Base-by-base conservation (phyloP, 2,329 filamentous ascomycete genomes). In the Dactylellina drechsleri region DNA sequence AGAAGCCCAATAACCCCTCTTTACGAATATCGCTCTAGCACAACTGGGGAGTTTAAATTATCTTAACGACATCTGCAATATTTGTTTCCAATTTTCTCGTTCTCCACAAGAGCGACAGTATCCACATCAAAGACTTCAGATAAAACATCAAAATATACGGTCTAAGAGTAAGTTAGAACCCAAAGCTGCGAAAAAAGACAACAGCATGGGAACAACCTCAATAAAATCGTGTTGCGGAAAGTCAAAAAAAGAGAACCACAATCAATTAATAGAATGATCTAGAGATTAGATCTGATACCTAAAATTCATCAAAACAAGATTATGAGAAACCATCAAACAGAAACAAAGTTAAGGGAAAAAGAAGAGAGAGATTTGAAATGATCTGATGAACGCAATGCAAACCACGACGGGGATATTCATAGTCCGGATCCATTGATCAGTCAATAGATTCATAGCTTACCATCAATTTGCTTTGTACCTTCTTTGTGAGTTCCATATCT, bases 401-500 rank as follows among this genome's bases (percentile, higher is more conserved):
- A 60, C 57, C 57, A 49, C 57, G 57, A 60, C n/a, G 20, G 54
- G 57, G 18, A 45, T 43, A 28, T 31, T 60, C 57, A 60, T 49
- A 77, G 76, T 2, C 49, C 61, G 36, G 28, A 41, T 52, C 64
- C 76, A 28, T 75, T 72, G n/a, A 62, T 62, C 49, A 73, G 49
- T 62, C 50, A 53, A 43, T 23, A 52, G 18, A 20, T 56, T 75
- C 20, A 75, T 23, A 64, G 64, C 71, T 75, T 75, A 75, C 71
- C 71, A 66, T 67, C 64, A 60, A 68, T 68, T 43, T 68, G 54
- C 26, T 64, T 62, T 12, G 49, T 62, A 40, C 47, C 64, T 13
- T 76, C 77, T 67, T 80, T 79, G 78, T 85, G 84, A 2, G 82
- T 83, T 3, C 84, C 84, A 53, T 79, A 77, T 4, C 78, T 79